Conservation (phyloP, 208 protist species). For the Acanthamoeba lenticulata region DNA sequence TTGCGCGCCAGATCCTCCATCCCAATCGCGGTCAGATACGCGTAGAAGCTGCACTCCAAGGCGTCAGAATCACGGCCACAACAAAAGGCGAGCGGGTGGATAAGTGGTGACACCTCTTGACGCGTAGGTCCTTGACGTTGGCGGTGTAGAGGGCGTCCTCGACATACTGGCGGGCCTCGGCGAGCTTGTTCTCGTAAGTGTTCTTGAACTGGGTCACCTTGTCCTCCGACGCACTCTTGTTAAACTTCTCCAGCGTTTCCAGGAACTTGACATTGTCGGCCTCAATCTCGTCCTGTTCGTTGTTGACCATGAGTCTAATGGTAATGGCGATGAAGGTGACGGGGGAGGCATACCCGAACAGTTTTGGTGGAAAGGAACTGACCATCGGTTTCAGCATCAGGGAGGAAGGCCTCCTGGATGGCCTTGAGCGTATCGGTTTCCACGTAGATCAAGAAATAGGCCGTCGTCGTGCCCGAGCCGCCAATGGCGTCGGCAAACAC, state of each 20-base stretch:
- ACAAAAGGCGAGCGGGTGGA: neutral
- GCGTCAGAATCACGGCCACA: neutral
- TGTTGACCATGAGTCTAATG: neutral
- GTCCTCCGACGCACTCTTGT: slow-evolving; percentile 16
- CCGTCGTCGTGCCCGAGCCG: slow-evolving; percentile 24
- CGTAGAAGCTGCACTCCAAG: slow-evolving; percentile 45
- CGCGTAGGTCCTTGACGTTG: slow-evolving; percentile 8
- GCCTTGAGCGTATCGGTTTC: slow-evolving; percentile 22
- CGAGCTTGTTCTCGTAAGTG: slow-evolving; percentile 59
- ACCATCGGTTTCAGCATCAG: neutral
- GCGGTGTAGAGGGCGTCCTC: slow-evolving; percentile 31
- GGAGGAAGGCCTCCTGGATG: slow-evolving; percentile 15
- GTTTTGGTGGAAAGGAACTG: slow-evolving; percentile 7
- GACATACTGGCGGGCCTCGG: slow-evolving; percentile 42
- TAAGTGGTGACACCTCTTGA: neutral
- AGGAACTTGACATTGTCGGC: slow-evolving; percentile 50
- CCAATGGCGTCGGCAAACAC: slow-evolving; percentile 45
- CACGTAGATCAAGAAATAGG: slow-evolving; percentile 61
- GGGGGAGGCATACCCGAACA: neutral
- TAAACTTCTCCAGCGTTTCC: slow-evolving; percentile 63
- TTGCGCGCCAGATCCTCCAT: neutral
- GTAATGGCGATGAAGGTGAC: neutral
- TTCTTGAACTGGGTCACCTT: slow-evolving; percentile 61
- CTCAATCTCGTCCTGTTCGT: slow-evolving; percentile 55
- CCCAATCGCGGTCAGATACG: slow-evolving; percentile 17